Evolutionary conservation across 352 stramenopile genomes (phyloP), one percentile per base, ranked within the genome.

Genomic region (Peronospora destructor): DNA sequence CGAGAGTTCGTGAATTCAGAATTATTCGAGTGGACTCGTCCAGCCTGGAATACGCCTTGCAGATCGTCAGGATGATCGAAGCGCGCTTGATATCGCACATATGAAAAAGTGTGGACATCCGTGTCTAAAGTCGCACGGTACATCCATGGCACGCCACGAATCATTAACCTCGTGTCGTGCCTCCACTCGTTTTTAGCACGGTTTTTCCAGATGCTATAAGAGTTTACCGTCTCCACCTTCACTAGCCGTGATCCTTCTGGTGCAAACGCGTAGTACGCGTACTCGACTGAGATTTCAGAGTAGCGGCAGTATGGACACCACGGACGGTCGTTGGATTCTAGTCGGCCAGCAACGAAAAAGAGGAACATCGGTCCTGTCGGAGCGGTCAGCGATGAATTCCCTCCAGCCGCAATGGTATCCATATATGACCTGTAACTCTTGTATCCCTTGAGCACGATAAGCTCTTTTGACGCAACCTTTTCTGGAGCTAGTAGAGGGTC

Each of bases 271-370:
- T 86, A 80, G 60, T 80, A 91, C 21, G 83, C 83, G 54, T 89
- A 80, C 36, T 80, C 74, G 38, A 89, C 64, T 0, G 77, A 74
- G 4, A 85, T 48, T 26, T 89, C 68, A 12, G 76, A 74, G 34
- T 74, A 73, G 29, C 85, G 77, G 45, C 77, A 91, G 53, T 84
- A 89, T 30, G 71, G 76, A 58, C 80, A 91, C 80, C 80, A 91
- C 4, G 73, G 64, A 1, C 80, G 77, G n/a, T 80, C 67, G 38
- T 87, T 91, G 44, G 72, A 70, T 36, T 51, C 40, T 28, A 87
- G 50, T 12, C 68, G 55, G 7, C 75, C 80, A 26, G 80, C 84
- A 13, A 88, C 45, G 35, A 91, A 75, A 38, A 77, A 84, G 33
- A 88, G 62, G 45, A 80, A 91, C 47, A 87, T 62, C 14, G 71